Evolutionary conservation across 768 basidiomycete species (phyloP).

Genomic region (Rhizopogon vulgaris): DNA sequence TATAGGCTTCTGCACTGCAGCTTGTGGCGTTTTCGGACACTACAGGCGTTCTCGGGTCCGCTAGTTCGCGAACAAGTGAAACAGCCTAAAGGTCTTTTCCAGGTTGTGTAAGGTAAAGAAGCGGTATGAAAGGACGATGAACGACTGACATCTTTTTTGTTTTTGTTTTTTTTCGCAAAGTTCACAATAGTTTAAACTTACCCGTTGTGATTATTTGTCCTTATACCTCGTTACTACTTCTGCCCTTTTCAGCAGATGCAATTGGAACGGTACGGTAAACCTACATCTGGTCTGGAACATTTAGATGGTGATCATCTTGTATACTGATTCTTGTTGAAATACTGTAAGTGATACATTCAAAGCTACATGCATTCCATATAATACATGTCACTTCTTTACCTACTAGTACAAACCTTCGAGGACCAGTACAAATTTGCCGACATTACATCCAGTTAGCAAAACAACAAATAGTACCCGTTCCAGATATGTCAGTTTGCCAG

Average conservation of each 20-base stretch:
- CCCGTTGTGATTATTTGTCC: neutral
- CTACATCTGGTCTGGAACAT: neutral
- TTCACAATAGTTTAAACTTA: neutral
- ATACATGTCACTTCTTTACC: no score
- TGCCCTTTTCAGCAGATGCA: neutral
- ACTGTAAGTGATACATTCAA: neutral
- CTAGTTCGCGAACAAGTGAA: neutral
- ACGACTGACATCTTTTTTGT: neutral
- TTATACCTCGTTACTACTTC: neutral
- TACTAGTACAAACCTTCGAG: no score
- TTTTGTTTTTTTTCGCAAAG: neutral
- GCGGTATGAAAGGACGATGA: neutral
- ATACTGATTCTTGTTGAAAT: neutral
- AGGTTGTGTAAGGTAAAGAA: neutral
- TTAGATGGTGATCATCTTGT: neutral
- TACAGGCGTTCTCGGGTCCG: conserved; percentile 35
- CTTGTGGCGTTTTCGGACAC: conserved; percentile 61
- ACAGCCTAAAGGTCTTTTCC: no score
- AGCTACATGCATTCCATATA: no score
- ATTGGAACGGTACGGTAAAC: neutral
- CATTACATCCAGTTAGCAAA: no score
- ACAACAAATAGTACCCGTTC: no score
- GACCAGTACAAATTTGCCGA: no score
- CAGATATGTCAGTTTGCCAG: no score
- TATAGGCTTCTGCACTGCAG: conserved; percentile 59